Base-by-base conservation (phyloP, 1,139 yeast genomes). In the Taphrina deformans region DNA sequence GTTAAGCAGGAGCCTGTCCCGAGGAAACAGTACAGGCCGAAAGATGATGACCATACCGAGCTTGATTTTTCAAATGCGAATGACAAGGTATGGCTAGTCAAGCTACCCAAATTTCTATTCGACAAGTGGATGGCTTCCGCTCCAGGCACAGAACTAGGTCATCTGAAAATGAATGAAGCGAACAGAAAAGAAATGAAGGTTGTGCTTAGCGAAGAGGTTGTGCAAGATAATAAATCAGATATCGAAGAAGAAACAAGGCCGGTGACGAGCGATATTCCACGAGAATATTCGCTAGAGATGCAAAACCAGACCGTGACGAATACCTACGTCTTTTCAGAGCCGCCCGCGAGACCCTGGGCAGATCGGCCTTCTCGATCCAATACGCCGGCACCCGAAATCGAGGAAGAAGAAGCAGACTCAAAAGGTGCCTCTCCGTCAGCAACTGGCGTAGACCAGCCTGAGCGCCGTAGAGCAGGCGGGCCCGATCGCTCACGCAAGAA, bases 301-400 rank as follows among this genome's bases (percentile, higher is more conserved):
- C 82, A 88, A 33, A 90, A 90, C 75, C 85, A 88, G 50, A 85
- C 84, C 68, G 96, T 91, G 9, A 75, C 76, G 56, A 93, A 92
- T 74, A 89, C 95, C 67, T 93, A 83, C 74, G 89, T 91, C n/a
- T 91, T 93, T 75, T 86, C 92, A 31, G 99, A 93, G 77, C 87
- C 89, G 73, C 92, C 91, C 2, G 48, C 48, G 24, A 64, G 67
- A 14, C 51, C 63, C 21, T 61, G 62, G 26, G 38, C 62, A 24
- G 48, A 52, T 14, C 58, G 61, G 16, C 69, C 67, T 12, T 35
- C 66, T 14, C 24, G 55, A 10, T 18, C 29, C 9, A 45, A 33
- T 23, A 59, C 38, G 12, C 56, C 56, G 27, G 62, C 35, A 16
- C 23, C 31, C 4, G 45, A 35, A n/a, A 2, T 14, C 9, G 44